Evolutionary conservation across 805 yeast species (phyloP).

Genomic region (Candida tallmaniae): DNA sequence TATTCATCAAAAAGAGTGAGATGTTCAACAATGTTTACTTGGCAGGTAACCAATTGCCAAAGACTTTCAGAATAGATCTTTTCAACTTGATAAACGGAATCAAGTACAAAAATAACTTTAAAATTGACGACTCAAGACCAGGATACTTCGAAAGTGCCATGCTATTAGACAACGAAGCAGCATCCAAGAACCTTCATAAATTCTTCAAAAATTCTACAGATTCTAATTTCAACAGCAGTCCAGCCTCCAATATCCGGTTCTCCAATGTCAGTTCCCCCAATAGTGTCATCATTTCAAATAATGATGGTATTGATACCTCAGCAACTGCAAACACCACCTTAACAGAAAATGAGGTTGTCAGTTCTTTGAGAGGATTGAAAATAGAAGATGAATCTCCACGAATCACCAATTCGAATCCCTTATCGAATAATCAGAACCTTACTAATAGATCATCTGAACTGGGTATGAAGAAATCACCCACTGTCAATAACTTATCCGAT

Average conservation of each 20-base stretch:
- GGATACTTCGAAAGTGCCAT: conserved; percentile 58
- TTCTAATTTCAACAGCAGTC: background rate
- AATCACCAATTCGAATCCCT: conserved; percentile 5
- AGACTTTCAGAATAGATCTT: conserved; percentile 47
- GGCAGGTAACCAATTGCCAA: conserved; percentile 41
- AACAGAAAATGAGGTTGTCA: conserved; percentile 5
- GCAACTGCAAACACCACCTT: conserved; percentile 1
- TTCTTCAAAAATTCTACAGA: conserved; percentile 13
- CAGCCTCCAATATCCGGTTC: background rate
- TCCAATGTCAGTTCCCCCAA: conserved; percentile 1
- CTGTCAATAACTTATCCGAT: conserved; percentile 17
- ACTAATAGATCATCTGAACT: conserved; percentile 4
- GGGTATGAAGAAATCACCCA: conserved; percentile 26
- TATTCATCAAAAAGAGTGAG: conserved; percentile 22
- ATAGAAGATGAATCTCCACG: conserved; percentile 8
- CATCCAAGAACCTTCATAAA: conserved; percentile 40
- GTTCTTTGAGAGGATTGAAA: conserved; percentile 7
- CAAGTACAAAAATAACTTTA: conserved; percentile 41
- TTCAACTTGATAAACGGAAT: conserved; percentile 56
- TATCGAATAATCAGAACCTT: conserved; percentile 13
- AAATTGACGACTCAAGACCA: conserved; percentile 57
- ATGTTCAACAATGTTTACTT: conserved; percentile 38
- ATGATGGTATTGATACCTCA: background rate
- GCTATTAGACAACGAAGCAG: conserved; percentile 46
- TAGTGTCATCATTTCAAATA: background rate